Evolutionary conservation across 805 yeast species (phyloP), one percentile per base, ranked within the genome.

Genomic region (Metschnikowia borealis): DNA sequence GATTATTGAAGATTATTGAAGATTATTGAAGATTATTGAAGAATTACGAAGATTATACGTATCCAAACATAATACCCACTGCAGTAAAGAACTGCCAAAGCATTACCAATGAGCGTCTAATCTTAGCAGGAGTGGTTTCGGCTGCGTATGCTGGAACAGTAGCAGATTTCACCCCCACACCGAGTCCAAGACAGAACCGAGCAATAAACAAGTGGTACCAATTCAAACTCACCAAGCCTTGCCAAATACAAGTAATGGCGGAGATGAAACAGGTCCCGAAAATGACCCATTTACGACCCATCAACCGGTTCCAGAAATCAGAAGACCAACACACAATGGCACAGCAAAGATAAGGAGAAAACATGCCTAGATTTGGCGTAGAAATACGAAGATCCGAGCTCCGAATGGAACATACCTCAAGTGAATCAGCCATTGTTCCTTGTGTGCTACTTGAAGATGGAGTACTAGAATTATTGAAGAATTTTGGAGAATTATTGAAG

Each of bases 81-180:
- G 89, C 88, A n/a, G 87, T 83, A 73, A 83, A 83, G 58, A 82
- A 80, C 68, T 84, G 89, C 86, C 87, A 84, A 67, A 80, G 71
- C 84, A 83, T 82, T 44, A 82, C 82, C 52, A 84, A 69, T 1
- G 87, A 80, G 44, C 89, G 89, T 61, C 89, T 52, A 74, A 83
- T 62, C 75, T 81, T 53, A 45, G 60, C 51, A 52, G 75, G 52
- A 70, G 82, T 58, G 29, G 61, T 53, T 36, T 58, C 58, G 20
- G 60, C 60, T 11, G 60, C 57, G 46, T 79, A 82, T 11, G 85
- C 81, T 5, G 89, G 88, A 7, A 82, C 86, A 14, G 86, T 82
- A 23, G 87, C 79, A 2, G 86, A 82, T 56, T 82, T 80, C 46
- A 82, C 75, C 47, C 89, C 89, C 57, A 84, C 75, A 35, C 89